Evolutionary conservation across 805 yeast genomes (phyloP).

Genomic region (Ascoidea rubescens): DNA sequence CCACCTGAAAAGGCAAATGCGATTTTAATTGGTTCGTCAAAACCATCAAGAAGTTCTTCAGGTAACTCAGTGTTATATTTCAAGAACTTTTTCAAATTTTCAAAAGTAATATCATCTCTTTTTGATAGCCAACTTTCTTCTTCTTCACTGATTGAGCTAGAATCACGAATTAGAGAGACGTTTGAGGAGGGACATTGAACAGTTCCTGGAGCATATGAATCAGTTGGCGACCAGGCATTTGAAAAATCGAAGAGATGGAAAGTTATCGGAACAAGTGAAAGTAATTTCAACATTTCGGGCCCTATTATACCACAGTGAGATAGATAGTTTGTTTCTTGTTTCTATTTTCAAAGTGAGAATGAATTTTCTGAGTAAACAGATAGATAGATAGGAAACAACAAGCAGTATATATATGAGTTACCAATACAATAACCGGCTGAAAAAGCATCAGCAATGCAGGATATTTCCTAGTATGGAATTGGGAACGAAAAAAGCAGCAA

Average conservation of each 20-base stretch:
- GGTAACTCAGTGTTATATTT: conserved; percentile 18
- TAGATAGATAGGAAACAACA: too few relatives aligned
- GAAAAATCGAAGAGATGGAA: background rate
- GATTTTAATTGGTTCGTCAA: conserved; percentile 26
- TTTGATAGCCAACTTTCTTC: conserved; percentile 40
- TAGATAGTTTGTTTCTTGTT: too few relatives aligned
- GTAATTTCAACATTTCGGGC: too few relatives aligned
- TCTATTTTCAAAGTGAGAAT: too few relatives aligned
- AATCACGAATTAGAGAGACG: conserved; percentile 26
- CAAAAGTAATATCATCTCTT: conserved; percentile 32
- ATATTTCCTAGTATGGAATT: too few relatives aligned
- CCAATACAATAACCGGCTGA: too few relatives aligned
- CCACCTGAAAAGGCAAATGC: conserved; percentile 47
- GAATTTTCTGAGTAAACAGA: too few relatives aligned
- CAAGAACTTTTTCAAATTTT: conserved; percentile 32
- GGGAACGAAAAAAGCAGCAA: too few relatives aligned
- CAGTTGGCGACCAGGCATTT: conserved; percentile 18
- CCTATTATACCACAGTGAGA: too few relatives aligned
- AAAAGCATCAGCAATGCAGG: too few relatives aligned
- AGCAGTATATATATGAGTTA: too few relatives aligned
- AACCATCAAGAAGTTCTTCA: conserved; percentile 24
- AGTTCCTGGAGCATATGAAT: conserved; percentile 29
- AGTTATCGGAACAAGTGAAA: too few relatives aligned
- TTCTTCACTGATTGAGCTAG: conserved; percentile 26
- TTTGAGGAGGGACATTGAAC: conserved; percentile 26